phyloP scores from a whole-genome alignment of 2,329 filamentous ascomycete genomes.

The Sordariomycetes sp. region DNA sequence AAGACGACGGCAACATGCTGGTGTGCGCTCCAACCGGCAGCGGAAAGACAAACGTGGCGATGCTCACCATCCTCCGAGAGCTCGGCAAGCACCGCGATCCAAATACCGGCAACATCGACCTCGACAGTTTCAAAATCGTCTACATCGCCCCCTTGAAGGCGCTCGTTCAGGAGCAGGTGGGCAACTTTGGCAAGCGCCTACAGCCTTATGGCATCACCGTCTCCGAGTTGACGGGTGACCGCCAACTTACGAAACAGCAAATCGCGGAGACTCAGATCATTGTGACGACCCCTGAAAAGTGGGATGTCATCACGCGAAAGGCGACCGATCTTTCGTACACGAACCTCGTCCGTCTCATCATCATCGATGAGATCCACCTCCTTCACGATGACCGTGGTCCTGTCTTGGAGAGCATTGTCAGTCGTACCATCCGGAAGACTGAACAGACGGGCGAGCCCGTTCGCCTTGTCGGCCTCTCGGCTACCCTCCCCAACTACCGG shows the following conservation, averaged over 20 bases:
- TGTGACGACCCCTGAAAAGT: constrained; percentile 97
- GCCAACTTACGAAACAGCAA: constrained; percentile 96
- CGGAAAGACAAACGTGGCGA: constrained; percentile 97
- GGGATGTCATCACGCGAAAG: constrained; percentile 97
- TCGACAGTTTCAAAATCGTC: constrained; percentile 97
- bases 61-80: constrained; percentile 92
- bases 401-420: constrained; percentile 93
- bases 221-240: constrained; percentile 92
- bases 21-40: constrained; percentile 95
- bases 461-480: constrained; percentile 82
- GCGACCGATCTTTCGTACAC: constrained; percentile 95
- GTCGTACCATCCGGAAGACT: constrained; percentile 80
- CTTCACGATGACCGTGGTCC: constrained; percentile 96
- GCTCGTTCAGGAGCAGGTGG: constrained; percentile 93
- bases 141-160: constrained; percentile 96
- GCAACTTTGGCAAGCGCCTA: constrained; percentile 87
- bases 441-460: constrained; percentile 93
- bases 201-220: constrained; percentile 88
- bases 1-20: constrained; percentile 93
- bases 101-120: constrained; percentile 81
- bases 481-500: constrained; percentile 90
- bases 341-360: constrained; percentile 87
- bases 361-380: constrained; percentile 97
- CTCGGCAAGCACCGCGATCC: constrained; percentile 91
- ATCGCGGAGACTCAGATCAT: constrained; percentile 97